Conservation (phyloP, 2,329 filamentous ascomycete genomes). For the Lasiodiplodia citricola region DNA sequence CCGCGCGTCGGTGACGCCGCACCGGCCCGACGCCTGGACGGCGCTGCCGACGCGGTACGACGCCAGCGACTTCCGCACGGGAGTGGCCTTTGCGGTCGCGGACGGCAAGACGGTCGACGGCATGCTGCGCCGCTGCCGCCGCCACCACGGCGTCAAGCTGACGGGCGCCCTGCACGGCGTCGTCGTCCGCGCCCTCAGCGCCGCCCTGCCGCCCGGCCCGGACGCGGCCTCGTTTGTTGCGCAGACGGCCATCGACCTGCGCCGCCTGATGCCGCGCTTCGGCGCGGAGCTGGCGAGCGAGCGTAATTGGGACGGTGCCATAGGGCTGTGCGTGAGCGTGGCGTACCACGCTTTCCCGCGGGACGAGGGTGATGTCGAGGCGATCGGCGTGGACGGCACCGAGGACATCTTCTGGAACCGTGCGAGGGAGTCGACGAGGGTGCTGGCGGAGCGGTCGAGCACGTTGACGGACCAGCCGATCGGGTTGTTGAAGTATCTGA, state of each 20-base stretch:
- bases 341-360: conserved; percentile 35
- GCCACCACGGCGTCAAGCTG: conserved; percentile 42
- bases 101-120: conserved; percentile 34
- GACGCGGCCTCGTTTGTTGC: conserved; percentile 39
- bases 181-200: conserved; percentile 46
- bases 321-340: conserved; percentile 45
- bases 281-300: neutral
- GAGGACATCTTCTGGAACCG: conserved; percentile 41
- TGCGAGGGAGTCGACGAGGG: conserved; percentile 39
- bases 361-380: neutral
- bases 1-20: conserved; percentile 31
- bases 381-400: neutral
- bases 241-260: conserved; percentile 50
- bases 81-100: conserved; percentile 42
- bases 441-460: conserved; percentile 39
- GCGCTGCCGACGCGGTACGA: conserved; percentile 38
- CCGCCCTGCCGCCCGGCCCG: conserved; percentile 31
- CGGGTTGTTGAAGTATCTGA: conserved; percentile 50
- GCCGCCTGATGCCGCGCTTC: conserved; percentile 37
- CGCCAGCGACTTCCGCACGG: conserved; percentile 34
- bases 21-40: conserved; percentile 43
- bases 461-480: conserved; percentile 49
- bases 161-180: conserved; percentile 51
- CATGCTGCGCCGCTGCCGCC: conserved; percentile 39
- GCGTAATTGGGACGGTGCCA: conserved; percentile 31